Evolutionary conservation across 768 basidiomycete genomes (phyloP).

Genomic region (Lenzites betulinus): DNA sequence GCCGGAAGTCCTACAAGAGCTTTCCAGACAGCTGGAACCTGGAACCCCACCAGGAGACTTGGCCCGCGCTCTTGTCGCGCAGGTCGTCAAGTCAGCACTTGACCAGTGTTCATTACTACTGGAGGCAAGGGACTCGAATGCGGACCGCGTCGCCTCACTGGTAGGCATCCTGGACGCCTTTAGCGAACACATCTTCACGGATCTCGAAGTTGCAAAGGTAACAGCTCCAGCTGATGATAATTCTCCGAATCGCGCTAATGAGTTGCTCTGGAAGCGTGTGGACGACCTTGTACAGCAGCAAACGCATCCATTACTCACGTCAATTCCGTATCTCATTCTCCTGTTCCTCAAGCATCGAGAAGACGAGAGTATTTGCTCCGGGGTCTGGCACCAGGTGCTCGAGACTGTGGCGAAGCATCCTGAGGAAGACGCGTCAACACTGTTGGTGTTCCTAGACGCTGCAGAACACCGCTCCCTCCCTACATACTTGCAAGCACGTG

Average conservation of each 20-base stretch:
- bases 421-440: constrained; percentile 30
- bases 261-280: constrained; percentile 38
- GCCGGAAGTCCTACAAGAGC: constrained; percentile 48
- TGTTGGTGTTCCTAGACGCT: constrained; percentile 46
- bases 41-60: constrained; percentile 29
- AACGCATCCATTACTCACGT: constrained; percentile 41
- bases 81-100: constrained; percentile 39
- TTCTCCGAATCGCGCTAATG: neutral
- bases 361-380: constrained; percentile 32
- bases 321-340: constrained; percentile 47
- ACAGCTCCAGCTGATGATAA: constrained; percentile 10
- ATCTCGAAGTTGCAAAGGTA: constrained; percentile 47
- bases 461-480: constrained; percentile 44
- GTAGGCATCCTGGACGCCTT: constrained; percentile 54
- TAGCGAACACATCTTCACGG: constrained; percentile 49
- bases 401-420: constrained; percentile 40
- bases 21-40: constrained; percentile 43
- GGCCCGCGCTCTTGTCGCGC: constrained; percentile 34
- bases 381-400: constrained; percentile 54
- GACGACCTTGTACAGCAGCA: constrained; percentile 47
- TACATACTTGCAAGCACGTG: constrained; percentile 45
- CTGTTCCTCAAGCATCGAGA: constrained; percentile 52
- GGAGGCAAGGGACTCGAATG: constrained; percentile 21
- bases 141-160: constrained; percentile 31
- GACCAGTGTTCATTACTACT: constrained; percentile 34